A percentile compares a stretch with the other conserved stretches of the same genome.
phyloP scores from a whole-genome alignment of 768 basidiomycete species.

The Candolleomyces eurysporus region DNA sequence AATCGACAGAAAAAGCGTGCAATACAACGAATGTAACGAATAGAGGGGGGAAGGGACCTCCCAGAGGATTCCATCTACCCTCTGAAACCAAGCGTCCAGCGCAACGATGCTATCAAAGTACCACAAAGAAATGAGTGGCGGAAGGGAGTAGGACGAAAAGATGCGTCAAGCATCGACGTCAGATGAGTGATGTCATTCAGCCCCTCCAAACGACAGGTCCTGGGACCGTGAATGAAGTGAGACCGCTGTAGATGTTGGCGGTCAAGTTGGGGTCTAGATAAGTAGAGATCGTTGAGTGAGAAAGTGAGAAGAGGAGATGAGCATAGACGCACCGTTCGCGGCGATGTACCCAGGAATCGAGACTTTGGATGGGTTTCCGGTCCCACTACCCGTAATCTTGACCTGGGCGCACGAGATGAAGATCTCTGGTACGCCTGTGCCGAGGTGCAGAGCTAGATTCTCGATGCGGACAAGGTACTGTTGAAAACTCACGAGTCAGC shows the following conservation, averaged over 20 bases:
- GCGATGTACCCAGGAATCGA: conserved; percentile 48
- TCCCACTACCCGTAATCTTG: conserved; percentile 40
- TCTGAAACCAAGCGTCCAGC: no score
- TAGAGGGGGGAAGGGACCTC: no score
- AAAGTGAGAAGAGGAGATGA: not conserved
- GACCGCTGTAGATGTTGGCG: conserved; percentile 41
- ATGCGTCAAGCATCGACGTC: no score
- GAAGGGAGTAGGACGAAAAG: no score
- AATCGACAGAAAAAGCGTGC: no score
- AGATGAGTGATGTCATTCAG: not conserved
- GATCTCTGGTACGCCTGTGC: conserved; percentile 40
- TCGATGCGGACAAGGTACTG: conserved; percentile 48
- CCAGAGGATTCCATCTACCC: no score
- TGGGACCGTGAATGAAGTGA: conserved; percentile 31
- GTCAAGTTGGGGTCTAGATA: conserved; percentile 35
- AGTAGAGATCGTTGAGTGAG: no score
- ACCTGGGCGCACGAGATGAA: conserved; percentile 52
- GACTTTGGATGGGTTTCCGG: conserved; percentile 43
- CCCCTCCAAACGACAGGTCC: conserved; percentile 16
- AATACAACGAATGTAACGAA: no score
- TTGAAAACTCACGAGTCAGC: not conserved
- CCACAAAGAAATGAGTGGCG: no score
- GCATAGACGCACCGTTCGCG: conserved; percentile 23
- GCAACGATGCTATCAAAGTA: no score
- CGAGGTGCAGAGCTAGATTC: conserved; percentile 44